A percentile compares a stretch with the other conserved stretches of the same genome.
phyloP scores from a whole-genome alignment of 352 stramenopile species.

The Globisporangium paroecandrum region DNA sequence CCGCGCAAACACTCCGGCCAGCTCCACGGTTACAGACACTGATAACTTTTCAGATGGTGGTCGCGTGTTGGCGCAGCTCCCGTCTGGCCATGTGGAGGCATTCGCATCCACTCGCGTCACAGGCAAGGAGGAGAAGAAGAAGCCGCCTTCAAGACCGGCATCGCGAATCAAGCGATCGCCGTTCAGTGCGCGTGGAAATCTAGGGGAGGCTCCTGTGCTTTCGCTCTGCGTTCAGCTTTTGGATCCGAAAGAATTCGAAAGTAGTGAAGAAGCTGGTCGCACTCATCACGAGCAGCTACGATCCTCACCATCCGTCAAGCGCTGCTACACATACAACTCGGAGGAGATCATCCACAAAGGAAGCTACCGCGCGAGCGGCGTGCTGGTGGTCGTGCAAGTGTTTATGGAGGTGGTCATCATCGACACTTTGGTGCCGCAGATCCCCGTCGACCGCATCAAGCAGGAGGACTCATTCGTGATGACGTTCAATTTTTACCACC shows the following conservation, averaged over 20 bases:
- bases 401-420: slow-evolving; percentile 49
- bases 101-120: slow-evolving; percentile 11
- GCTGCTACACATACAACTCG: slow-evolving; percentile 44
- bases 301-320: not conserved
- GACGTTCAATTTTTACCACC: slow-evolving; percentile 59
- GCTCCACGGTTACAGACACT: not conserved
- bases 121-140: slow-evolving; percentile 12
- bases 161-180: slow-evolving; percentile 24
- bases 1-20: not conserved
- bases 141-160: not conserved
- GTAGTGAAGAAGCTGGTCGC: not conserved
- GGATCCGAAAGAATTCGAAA: slow-evolving; percentile 21
- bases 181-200: slow-evolving; percentile 22
- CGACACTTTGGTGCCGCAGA: slow-evolving; percentile 21
- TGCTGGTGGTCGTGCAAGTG: slow-evolving; percentile 52
- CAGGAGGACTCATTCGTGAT: slow-evolving; percentile 57
- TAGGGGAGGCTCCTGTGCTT: slow-evolving; percentile 14
- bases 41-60: slow-evolving; percentile 4
- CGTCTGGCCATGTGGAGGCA: slow-evolving; percentile 24
- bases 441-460: slow-evolving; percentile 43
- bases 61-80: slow-evolving; percentile 29
- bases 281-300: not conserved
- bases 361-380: slow-evolving; percentile 53
- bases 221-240: slow-evolving; percentile 49
- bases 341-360: slow-evolving; percentile 59